A percentile compares a stretch with the other conserved stretches of the same genome.
Evolutionary conservation across 2,329 filamentous ascomycete genomes (phyloP).

Genomic region (Claviceps quebecensis): DNA sequence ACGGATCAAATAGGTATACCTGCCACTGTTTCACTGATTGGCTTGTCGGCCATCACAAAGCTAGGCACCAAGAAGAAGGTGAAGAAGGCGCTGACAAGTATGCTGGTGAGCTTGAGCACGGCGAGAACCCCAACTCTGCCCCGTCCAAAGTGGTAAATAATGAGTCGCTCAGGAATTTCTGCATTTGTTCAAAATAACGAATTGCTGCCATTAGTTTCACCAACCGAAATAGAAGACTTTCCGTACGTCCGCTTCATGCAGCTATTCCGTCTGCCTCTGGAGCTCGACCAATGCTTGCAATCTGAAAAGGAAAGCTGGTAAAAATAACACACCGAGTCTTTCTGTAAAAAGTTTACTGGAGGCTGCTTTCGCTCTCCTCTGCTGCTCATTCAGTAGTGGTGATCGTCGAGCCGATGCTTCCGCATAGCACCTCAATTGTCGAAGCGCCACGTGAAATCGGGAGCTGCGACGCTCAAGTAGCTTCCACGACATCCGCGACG

Average conservation of each 20-base stretch:
- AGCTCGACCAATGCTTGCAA: not conserved
- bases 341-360: slow-evolving; percentile 2
- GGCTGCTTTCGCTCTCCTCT: slow-evolving; percentile 13
- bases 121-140: slow-evolving; percentile 53
- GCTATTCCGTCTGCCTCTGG: not conserved
- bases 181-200: not conserved
- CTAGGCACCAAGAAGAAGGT: slow-evolving; percentile 47
- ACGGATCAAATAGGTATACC: slow-evolving; percentile 14
- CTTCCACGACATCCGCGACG: not conserved
- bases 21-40: slow-evolving; percentile 20
- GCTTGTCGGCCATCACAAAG: slow-evolving; percentile 31
- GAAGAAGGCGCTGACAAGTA: slow-evolving; percentile 56
- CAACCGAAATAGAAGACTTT: not conserved
- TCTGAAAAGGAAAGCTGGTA: not conserved
- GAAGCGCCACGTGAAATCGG: not conserved
- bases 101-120: slow-evolving; percentile 54
- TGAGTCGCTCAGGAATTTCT: slow-evolving; percentile 43
- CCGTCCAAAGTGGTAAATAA: slow-evolving; percentile 65
- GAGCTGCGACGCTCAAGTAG: not conserved
- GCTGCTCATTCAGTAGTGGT: not conserved
- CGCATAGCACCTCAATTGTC: not conserved
- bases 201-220: not conserved
- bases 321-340: not conserved
- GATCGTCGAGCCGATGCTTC: not conserved
- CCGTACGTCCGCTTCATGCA: not conserved